Base-by-base conservation (phyloP, 768 basidiomycete genomes). In the Kwoniella europaea region DNA sequence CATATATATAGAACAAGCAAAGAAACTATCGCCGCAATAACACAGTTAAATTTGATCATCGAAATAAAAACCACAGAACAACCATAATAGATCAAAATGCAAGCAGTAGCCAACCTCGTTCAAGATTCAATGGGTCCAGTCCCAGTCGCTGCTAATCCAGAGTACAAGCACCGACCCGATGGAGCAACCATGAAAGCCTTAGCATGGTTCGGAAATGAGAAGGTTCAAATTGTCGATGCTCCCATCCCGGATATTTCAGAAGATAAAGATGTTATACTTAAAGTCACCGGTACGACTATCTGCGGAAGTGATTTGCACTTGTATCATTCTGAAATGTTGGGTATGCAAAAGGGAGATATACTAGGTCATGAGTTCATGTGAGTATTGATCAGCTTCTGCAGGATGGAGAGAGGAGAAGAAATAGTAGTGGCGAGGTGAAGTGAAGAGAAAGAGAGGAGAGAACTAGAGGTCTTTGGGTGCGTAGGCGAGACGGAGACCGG, bases 211-310 rank as follows among this genome's bases (percentile, higher is more conserved):
- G 89, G 90, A 1, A 82, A 86, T 9, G 78, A 75, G 15, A 74
- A 79, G 84, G 88, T 86, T 62, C 74, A 82, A 52, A 71, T 88
- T 68, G 82, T 87, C 71, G 86, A 88, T 54, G 85, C 85, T 2
- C 85, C 86, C 16, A 84, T 88, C 59, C 88, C 88, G 2, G 88
- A 88, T 67, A 88, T 92, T 76, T 88, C 91, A 70, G 88, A 88
- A n/a, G 87, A 89, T 76, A 75, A 78, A 65, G 91, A 93, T 74
- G 89, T 92, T 63, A 88, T 92, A 65, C 75, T 92, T 65, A 88
- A 88, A 81, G 88, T 92, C 3, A 92, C 91, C 22, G 91, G 91
- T 0, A 89, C 89, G 0, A 92, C 90, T 18, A 88, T 91, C 59
- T 91, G 90, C 73, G 89, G 91, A 5, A 89, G 88, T 43, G 85